Evolutionary conservation across 163 green algal species (phyloP).

Genomic region (Scenedesmus sp.): DNA sequence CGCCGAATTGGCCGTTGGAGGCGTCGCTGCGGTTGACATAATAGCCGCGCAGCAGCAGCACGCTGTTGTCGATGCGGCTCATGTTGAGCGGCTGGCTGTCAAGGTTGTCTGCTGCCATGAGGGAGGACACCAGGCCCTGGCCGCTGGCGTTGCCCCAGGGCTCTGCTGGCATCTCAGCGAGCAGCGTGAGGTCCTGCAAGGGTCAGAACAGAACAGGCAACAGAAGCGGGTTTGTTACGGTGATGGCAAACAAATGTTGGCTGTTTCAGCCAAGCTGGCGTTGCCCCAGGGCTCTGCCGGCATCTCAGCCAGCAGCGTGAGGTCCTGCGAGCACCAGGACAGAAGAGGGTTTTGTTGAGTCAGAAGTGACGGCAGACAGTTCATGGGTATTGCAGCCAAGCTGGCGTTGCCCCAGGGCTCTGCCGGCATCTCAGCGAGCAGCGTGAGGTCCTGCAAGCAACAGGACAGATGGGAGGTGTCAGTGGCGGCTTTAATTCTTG

Average conservation of each 20-base stretch:
- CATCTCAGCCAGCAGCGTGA: background rate
- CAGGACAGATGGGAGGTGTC: too few species aligned
- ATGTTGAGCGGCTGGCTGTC: constrained; percentile 23
- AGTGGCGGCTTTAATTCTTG: too few species aligned
- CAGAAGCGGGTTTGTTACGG: too few species aligned
- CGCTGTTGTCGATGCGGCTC: background rate
- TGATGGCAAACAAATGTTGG: too few species aligned
- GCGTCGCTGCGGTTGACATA: constrained; percentile 20
- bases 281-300: background rate
- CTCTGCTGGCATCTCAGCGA: background rate
- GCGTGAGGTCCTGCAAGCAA: constrained; percentile 16
- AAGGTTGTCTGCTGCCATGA: background rate
- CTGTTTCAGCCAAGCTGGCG: too few species aligned
- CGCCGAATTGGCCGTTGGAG: background rate
- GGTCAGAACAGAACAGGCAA: too few species aligned
- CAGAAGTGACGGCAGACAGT: too few species aligned
- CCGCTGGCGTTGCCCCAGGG: background rate
- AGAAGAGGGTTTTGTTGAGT: background rate
- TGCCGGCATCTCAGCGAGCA: background rate
- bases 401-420: background rate
- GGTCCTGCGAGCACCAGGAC: background rate
- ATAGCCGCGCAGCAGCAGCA: constrained; percentile 35
- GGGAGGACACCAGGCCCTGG: background rate
- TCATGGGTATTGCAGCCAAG: too few species aligned
- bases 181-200: constrained; percentile 26